Conservation (phyloP, 768 basidiomycete species). For the Rhodotorula babjevae region DNA sequence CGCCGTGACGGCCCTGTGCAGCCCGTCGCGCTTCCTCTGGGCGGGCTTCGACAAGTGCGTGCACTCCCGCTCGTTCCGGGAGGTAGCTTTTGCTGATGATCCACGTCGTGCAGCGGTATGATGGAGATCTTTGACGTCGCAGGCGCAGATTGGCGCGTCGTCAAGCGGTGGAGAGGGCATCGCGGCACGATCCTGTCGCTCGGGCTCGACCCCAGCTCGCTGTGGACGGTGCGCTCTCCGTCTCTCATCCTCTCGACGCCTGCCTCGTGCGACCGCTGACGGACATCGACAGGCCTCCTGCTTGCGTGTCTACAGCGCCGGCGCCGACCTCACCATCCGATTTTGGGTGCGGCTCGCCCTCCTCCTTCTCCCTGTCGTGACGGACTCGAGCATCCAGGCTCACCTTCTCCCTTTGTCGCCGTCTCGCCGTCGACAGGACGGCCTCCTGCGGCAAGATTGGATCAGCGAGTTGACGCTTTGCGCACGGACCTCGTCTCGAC, state of each 20-base stretch:
- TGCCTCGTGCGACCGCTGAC: slow-evolving; percentile 2
- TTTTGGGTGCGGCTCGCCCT: slow-evolving; percentile 64
- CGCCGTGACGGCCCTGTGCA: slow-evolving; percentile 2
- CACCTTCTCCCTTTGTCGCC: no score
- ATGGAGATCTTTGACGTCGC: slow-evolving; percentile 73
- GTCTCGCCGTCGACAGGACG: no score
- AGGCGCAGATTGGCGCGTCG: slow-evolving; percentile 60
- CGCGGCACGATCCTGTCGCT: slow-evolving; percentile 57
- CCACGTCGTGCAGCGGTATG: slow-evolving; percentile 56
- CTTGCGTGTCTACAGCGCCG: slow-evolving; percentile 68
- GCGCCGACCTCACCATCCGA: slow-evolving; percentile 64
- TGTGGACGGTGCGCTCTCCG: slow-evolving; percentile 55
- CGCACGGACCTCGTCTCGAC: no score
- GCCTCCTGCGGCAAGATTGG: slow-evolving; percentile 23
- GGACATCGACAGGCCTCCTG: slow-evolving; percentile 33
- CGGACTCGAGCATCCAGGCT: no score
- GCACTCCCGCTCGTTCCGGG: no score
- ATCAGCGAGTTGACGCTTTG: neutral
- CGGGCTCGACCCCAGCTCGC: slow-evolving; percentile 66
- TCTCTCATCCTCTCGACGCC: neutral
- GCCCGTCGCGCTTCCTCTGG: slow-evolving; percentile 30
- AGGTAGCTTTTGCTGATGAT: no score
- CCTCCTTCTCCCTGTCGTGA: neutral
- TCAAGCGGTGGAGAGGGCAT: slow-evolving; percentile 83
- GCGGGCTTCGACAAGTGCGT: slow-evolving; percentile 12